Conservation (phyloP, 768 basidiomycete genomes). For the Termitomyces sp. region DNA sequence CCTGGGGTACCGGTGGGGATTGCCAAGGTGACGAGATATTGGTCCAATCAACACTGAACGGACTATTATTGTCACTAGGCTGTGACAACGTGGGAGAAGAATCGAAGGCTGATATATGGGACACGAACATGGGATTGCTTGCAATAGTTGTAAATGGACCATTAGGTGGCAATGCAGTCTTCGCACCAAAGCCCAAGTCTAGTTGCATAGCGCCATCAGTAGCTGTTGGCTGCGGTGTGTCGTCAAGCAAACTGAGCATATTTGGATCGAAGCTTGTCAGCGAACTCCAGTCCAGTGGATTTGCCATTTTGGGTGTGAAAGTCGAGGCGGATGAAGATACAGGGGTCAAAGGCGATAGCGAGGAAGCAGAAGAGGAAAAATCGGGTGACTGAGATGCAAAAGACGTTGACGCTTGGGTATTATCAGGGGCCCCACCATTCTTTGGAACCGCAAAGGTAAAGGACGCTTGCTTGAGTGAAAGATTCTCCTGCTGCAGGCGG, state of each 20-base stretch:
- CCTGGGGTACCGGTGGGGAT: constrained; percentile 28
- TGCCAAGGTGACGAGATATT: constrained; percentile 42
- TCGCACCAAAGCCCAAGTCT: constrained; percentile 53
- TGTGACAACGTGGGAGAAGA: constrained; percentile 23
- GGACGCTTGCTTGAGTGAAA: constrained; percentile 69
- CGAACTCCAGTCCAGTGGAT: constrained; percentile 60
- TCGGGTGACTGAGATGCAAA: constrained; percentile 24
- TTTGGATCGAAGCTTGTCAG: constrained; percentile 67
- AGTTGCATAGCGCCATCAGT: constrained; percentile 56
- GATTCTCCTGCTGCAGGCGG: constrained; percentile 84
- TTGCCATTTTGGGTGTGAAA: constrained; percentile 31
- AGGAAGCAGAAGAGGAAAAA: constrained; percentile 19
- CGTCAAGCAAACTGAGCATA: constrained; percentile 61
- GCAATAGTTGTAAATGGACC: constrained; percentile 75
- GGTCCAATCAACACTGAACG: constrained; percentile 45
- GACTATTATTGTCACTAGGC: constrained; percentile 19
- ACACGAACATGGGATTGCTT: constrained; percentile 80
- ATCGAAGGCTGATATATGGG: constrained; percentile 63
- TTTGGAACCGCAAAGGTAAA: constrained; percentile 83
- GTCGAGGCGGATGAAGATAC: constrained; percentile 20
- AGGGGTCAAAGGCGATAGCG: constrained; percentile 13
- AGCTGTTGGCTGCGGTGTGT: constrained; percentile 47
- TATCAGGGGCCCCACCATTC: constrained; percentile 15
- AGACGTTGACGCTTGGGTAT: constrained; percentile 16
- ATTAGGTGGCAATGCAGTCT: constrained; percentile 38